Evolutionary conservation across 768 basidiomycete species (phyloP).

Genomic region (Podaxis pistillaris): DNA sequence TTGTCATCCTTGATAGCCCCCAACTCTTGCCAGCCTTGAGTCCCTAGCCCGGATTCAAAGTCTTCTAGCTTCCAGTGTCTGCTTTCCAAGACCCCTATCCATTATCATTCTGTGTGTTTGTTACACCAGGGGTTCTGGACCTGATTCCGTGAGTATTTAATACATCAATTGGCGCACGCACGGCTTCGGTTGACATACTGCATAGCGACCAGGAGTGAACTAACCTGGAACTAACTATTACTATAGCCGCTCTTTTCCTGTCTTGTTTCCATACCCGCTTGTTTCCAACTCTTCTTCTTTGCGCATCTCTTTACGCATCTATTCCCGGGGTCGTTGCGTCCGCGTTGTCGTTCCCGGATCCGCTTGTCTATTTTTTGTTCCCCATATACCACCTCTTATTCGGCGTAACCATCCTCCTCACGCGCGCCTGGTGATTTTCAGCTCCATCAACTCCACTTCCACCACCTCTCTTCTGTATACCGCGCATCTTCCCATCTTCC

Average conservation of each 20-base stretch:
- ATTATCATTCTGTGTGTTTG: neutral
- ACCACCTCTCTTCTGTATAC: neutral
- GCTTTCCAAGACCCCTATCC: neutral
- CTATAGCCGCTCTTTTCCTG: slow-evolving; percentile 1
- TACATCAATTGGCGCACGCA: neutral
- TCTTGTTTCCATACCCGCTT: neutral
- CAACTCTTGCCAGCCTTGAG: neutral
- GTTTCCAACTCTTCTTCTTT: neutral
- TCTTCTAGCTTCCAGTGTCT: neutral
- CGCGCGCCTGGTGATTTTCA: slow-evolving; percentile 2
- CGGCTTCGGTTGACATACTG: slow-evolving; percentile 11
- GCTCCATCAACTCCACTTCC: neutral
- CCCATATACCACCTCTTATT: slow-evolving; percentile 7
- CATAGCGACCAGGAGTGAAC: slow-evolving; percentile 13
- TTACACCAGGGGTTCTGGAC: neutral
- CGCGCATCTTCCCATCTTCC: slow-evolving; percentile 9
- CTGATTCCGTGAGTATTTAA: slow-evolving; percentile 9
- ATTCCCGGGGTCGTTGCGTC: neutral
- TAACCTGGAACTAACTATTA: neutral
- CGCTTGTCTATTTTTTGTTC: slow-evolving; percentile 14
- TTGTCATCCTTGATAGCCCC: neutral
- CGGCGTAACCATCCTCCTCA: neutral
- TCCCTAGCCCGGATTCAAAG: neutral
- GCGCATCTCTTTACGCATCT: neutral
- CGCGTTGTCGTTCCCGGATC: neutral